Base-by-base conservation (phyloP, 306 rosid species). In the Senna siamea region DNA sequence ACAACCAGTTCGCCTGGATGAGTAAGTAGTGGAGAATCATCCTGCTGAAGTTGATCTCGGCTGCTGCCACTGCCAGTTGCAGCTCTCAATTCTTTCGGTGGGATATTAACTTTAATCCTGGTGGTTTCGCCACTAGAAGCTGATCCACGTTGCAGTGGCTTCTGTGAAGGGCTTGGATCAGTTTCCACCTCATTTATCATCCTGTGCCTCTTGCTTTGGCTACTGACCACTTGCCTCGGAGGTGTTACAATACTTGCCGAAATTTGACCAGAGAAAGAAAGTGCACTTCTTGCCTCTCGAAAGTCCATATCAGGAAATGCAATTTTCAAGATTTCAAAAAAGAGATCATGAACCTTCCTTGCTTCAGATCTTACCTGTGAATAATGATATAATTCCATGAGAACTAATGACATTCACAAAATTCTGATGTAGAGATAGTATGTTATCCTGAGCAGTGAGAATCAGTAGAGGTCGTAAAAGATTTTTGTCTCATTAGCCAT, bases 1-100 rank as follows among this genome's bases (percentile, higher is more conserved):
- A 95, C 90, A 61, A 95, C 98, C 54, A 95, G 91, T 66, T 95
- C 97, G 15, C 99, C 99, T 1, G 99, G 99, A 88, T 95, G 99
- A 70, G 97, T 84, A 26, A 79, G 95, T 73, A 79, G 62, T 2
- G 90, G 87, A 72, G 90, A 75, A 76, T 88, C 96, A 48, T 85
- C 95, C 66, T 70, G 90, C 61, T 79, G 97, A 82, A 38, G 77
- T 67, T 85, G 96, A 76, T 89, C 94, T 66, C 87, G 81, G 63
- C 80, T 62, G 70, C 76, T 84, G 41, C 87, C 83, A 8, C 85
- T 79, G 6, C 79, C 92, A 64, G 78, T 86, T 63, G 89, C 92
- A 7, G 83, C 58, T 70, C 86, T 92, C 54, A 96, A 73, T 65
- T 95, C 97, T 83, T 85, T 94, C 71, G 43, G 93, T n/a, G 83